Percentiles rank a stretch among this genome's conserved stretches.
Conservation (phyloP, 1,139 yeast species). For the Diutina pseudorugosa region DNA sequence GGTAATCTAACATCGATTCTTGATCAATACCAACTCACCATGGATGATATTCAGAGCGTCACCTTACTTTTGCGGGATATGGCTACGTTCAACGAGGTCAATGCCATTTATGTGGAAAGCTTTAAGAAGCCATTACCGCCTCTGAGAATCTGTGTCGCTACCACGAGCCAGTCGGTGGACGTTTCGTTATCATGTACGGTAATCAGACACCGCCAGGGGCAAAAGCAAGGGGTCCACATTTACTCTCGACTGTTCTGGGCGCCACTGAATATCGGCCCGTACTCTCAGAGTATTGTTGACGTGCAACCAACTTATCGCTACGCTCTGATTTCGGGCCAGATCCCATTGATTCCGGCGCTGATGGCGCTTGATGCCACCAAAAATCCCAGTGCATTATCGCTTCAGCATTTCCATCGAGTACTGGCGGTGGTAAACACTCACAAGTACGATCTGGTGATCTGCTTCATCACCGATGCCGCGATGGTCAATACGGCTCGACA, state of each 20-base stretch:
- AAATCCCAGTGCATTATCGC: slow-evolving; percentile 36
- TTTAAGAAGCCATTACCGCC: slow-evolving; percentile 66
- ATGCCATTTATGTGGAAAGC: slow-evolving; percentile 40
- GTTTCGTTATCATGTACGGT: slow-evolving; percentile 52
- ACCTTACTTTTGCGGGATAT: slow-evolving; percentile 54
- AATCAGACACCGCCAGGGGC: slow-evolving; percentile 12
- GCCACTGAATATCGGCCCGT: slow-evolving; percentile 95
- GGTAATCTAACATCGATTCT: slow-evolving; percentile 4
- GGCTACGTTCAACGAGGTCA: slow-evolving; percentile 48
- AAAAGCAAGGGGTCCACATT: slow-evolving; percentile 66
- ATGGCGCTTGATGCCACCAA: slow-evolving; percentile 35
- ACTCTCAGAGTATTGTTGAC: slow-evolving; percentile 68
- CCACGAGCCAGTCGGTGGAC: slow-evolving; percentile 26
- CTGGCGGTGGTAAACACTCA: slow-evolving; percentile 38
- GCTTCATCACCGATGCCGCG: slow-evolving; percentile 33
- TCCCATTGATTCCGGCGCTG: slow-evolving; percentile 64
- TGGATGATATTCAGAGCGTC: slow-evolving; percentile 40
- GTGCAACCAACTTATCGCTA: slow-evolving; percentile 23
- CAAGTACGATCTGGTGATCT: slow-evolving; percentile 34
- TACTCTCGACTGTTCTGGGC: slow-evolving; percentile 96
- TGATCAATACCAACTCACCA: slow-evolving; percentile 9
- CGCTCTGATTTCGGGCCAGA: slow-evolving; percentile 81
- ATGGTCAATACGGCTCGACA: slow-evolving; percentile 8
- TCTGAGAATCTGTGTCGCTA: slow-evolving; percentile 72
- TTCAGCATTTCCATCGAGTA: slow-evolving; percentile 66